These are phyloP conservation scores for Selaginella moellendorffii DNA, from an alignment of 75 land plant species.

Conservation along the genomic window DNA sequence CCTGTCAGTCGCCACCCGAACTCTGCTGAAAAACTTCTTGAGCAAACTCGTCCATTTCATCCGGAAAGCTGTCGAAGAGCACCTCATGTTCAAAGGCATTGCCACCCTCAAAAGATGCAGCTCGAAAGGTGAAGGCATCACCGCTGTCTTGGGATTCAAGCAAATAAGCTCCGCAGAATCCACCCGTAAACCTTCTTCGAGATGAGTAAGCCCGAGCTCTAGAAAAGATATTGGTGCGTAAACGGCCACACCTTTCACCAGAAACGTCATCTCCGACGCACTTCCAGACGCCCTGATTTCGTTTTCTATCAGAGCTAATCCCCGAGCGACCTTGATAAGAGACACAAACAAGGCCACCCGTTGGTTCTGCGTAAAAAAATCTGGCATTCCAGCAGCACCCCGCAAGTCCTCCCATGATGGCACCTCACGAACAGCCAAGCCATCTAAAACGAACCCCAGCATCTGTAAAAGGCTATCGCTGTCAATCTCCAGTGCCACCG, in stretches of 20 bases:
- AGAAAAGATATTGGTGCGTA: constrained; percentile 50
- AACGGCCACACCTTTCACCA: constrained; percentile 41
- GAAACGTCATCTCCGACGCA: background rate
- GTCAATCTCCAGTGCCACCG: constrained; percentile 61
- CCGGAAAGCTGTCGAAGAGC: constrained; percentile 82
- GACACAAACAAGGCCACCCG: constrained; percentile 63
- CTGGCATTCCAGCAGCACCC: constrained; percentile 26
- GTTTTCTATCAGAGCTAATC: constrained; percentile 62
- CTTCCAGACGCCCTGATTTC: constrained; percentile 31
- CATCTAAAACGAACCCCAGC: constrained; percentile 53
- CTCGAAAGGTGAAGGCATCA: constrained; percentile 74
- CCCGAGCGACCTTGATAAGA: constrained; percentile 74
- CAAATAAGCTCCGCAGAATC: constrained; percentile 89
- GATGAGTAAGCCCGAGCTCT: constrained; percentile 56
- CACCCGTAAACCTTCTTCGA: constrained; percentile 76
- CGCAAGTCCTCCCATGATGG: constrained; percentile 25
- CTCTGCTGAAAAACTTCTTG: constrained; percentile 69
- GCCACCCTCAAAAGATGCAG: constrained; percentile 60
- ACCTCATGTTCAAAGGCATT: constrained; percentile 88
- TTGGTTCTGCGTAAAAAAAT: constrained; percentile 36
- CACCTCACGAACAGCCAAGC: constrained; percentile 10
- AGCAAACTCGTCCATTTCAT: constrained; percentile 97
- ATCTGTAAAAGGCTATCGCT: constrained; percentile 70
- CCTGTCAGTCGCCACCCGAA: constrained; percentile 69
- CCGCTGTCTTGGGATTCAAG: constrained; percentile 87